phyloP scores from a whole-genome alignment of 1,284 basidiomycete species.

The Caloboletus inedulis region DNA sequence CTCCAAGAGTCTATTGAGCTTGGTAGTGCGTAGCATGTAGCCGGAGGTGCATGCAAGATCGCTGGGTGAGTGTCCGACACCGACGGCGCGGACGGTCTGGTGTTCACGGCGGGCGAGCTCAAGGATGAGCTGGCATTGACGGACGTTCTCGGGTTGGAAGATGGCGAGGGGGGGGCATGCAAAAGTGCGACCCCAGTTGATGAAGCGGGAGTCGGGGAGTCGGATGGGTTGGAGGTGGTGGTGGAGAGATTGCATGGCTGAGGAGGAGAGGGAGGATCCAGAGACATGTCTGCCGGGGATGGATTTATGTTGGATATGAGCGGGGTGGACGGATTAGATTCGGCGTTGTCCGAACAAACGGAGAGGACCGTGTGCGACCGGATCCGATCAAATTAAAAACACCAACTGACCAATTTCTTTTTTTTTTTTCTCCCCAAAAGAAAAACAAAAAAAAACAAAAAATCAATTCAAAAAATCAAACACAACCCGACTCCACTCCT shows the following conservation, averaged over 20 bases:
- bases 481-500: slow-evolving; percentile 71
- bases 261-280: background rate
- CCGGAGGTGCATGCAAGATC: slow-evolving; percentile 87
- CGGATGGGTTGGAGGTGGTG: slow-evolving; percentile 38
- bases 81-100: slow-evolving; percentile 76
- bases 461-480: slow-evolving; percentile 49
- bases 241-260: background rate
- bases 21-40: slow-evolving; percentile 78
- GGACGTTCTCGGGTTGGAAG: slow-evolving; percentile 73
- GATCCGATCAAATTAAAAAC: background rate
- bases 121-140: slow-evolving; percentile 76
- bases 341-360: background rate
- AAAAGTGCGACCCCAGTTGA: slow-evolving; percentile 73
- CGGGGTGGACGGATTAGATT: background rate
- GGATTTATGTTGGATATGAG: slow-evolving; percentile 1
- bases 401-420: background rate
- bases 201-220: slow-evolving; percentile 49
- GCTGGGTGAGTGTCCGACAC: slow-evolving; percentile 90
- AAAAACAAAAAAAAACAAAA: background rate
- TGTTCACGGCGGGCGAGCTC: slow-evolving; percentile 80
- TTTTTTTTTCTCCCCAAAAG: background rate
- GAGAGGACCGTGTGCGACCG: slow-evolving; percentile 2
- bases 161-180: slow-evolving; percentile 62
- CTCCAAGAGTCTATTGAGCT: slow-evolving; percentile 66
- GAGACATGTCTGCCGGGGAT: background rate